Percentiles rank a stretch among this genome's conserved stretches.
Evolutionary conservation across 495 filamentous ascomycete genomes (phyloP).

Genomic region (Neurospora sp.): DNA sequence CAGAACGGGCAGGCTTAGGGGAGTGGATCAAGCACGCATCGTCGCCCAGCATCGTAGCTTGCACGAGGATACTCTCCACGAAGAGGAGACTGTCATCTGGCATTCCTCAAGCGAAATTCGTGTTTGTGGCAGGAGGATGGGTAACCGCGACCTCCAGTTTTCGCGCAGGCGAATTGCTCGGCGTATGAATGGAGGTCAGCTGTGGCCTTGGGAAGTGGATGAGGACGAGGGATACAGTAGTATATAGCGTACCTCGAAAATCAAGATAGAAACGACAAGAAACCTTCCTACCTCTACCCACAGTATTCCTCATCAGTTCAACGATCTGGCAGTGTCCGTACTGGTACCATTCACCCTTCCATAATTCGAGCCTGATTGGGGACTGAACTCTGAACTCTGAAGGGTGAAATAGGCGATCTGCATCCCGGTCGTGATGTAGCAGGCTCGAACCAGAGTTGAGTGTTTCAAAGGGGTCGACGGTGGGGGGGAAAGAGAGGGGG

Average conservation of each 20-base stretch:
- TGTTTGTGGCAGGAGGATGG: too few species aligned
- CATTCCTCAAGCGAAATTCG: too few species aligned
- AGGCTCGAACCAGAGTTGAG: background rate
- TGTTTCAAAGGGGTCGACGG: background rate
- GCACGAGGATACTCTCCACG: background rate
- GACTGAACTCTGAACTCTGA: background rate
- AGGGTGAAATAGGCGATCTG: background rate
- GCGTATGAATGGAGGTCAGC: too few species aligned
- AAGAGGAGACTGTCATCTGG: background rate
- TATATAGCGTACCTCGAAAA: background rate
- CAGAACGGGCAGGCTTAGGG: background rate
- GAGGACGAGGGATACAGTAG: background rate
- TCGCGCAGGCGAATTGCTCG: too few species aligned
- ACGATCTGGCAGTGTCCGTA: background rate
- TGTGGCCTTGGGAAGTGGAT: background rate
- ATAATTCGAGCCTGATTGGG: background rate
- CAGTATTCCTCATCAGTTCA: background rate
- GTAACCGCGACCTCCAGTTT: too few species aligned
- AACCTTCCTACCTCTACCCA: background rate
- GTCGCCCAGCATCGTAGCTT: background rate
- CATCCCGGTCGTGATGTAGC: background rate
- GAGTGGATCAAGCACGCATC: background rate
- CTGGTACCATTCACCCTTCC: fast-evolving
- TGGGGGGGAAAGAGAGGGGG: too few species aligned
- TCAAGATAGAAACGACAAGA: background rate